Conservation (phyloP, 768 basidiomycete genomes). For the Suillus decipiens region DNA sequence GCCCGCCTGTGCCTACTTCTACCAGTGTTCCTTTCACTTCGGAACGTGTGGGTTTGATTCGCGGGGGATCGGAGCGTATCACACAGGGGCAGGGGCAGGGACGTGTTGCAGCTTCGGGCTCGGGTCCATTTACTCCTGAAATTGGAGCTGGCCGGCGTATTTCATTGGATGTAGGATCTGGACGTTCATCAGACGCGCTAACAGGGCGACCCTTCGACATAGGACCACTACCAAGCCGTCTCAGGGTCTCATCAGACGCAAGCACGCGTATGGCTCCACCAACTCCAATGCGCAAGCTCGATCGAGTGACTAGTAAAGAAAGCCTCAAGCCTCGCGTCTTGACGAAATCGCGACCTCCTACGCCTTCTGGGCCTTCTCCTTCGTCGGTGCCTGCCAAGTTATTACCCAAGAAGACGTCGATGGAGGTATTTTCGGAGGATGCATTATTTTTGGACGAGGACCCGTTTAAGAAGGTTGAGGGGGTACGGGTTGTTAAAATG, state of each 20-base stretch:
- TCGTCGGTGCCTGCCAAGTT: slow-evolving; percentile 15
- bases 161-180: not conserved
- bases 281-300: slow-evolving; percentile 13
- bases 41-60: not conserved
- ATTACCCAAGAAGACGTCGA: slow-evolving; percentile 12
- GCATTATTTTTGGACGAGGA: slow-evolving; percentile 33
- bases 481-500: slow-evolving; percentile 48
- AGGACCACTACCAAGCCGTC: not conserved
- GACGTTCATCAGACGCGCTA: not conserved
- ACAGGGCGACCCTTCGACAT: not conserved
- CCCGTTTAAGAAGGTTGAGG: slow-evolving; percentile 56
- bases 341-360: slow-evolving; percentile 32
- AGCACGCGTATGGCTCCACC: not conserved
- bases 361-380: slow-evolving; percentile 20
- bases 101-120: not conserved
- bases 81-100: not conserved
- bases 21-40: not conserved
- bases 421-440: slow-evolving; percentile 15
- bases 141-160: slow-evolving; percentile 12
- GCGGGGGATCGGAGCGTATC: not conserved
- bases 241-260: not conserved
- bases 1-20: not conserved
- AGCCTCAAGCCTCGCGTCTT: slow-evolving; percentile 25
- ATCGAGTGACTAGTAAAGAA: slow-evolving; percentile 19
- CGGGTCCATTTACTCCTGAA: slow-evolving; percentile 1